phyloP scores from a whole-genome alignment of 148 eudicot species.

The Cornus florida region DNA sequence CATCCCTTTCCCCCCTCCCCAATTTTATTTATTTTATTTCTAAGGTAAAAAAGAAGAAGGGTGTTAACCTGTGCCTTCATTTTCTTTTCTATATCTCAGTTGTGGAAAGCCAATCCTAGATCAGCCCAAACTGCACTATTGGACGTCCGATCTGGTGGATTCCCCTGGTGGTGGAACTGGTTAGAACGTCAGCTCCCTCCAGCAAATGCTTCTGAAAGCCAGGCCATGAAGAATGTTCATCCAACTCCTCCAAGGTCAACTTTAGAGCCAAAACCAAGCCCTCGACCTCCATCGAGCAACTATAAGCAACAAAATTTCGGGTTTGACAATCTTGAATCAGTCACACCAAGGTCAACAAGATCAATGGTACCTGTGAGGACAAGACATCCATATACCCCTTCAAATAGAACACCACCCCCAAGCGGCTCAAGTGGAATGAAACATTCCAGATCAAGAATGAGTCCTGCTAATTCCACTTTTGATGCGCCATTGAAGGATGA shows the following conservation, averaged over 20 bases:
- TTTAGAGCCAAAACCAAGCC: slow-evolving; percentile 53
- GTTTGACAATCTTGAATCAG: slow-evolving; percentile 42
- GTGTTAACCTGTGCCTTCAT: not conserved
- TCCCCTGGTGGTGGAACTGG: slow-evolving; percentile 99
- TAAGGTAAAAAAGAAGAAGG: too few relatives aligned
- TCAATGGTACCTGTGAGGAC: slow-evolving; percentile 51
- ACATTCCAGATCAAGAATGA: slow-evolving; percentile 35
- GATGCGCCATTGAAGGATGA: slow-evolving; percentile 55
- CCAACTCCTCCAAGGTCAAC: slow-evolving; percentile 57
- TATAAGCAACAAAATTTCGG: slow-evolving; percentile 25
- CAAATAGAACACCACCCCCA: slow-evolving; percentile 43
- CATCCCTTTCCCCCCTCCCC: not conserved
- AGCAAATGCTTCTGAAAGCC: slow-evolving; percentile 43
- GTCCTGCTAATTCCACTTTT: slow-evolving; percentile 44
- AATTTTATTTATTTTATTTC: not conserved
- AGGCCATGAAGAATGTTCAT: slow-evolving; percentile 27
- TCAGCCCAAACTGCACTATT: slow-evolving; percentile 46
- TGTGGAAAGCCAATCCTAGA: slow-evolving; percentile 64
- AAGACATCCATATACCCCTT: slow-evolving; percentile 45
- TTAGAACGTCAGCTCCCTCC: slow-evolving; percentile 61
- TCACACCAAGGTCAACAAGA: slow-evolving; percentile 72
- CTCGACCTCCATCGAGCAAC: slow-evolving; percentile 43
- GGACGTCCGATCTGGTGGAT: slow-evolving; percentile 65
- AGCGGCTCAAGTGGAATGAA: slow-evolving; percentile 24
- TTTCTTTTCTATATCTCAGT: slow-evolving; percentile 22